Percentiles rank a stretch among this genome's conserved stretches.
phyloP scores from a whole-genome alignment of 1,284 basidiomycete species.

The Somion occarium region DNA sequence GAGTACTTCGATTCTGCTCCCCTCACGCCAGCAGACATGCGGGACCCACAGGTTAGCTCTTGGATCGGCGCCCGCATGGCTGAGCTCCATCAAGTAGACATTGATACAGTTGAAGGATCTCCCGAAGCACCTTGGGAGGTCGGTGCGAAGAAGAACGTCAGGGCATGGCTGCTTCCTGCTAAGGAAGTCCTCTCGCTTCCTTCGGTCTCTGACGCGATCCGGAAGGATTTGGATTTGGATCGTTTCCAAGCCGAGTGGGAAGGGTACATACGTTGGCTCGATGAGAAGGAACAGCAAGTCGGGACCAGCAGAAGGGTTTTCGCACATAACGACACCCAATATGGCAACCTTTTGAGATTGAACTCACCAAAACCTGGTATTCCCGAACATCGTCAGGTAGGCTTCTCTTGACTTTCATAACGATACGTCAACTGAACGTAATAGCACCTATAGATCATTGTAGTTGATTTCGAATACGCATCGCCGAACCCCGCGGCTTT shows the following conservation, averaged over 20 bases:
- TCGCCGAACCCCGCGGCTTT: slow-evolving; percentile 84
- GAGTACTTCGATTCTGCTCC: slow-evolving; percentile 89
- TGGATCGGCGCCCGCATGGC: slow-evolving; percentile 91
- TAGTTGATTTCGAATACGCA: slow-evolving; percentile 95
- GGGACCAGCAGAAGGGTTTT: slow-evolving; percentile 66
- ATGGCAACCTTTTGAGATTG: slow-evolving; percentile 84
- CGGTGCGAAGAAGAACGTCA: slow-evolving; percentile 55
- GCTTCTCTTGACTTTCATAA: slow-evolving; percentile 13
- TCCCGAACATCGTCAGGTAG: slow-evolving; percentile 67
- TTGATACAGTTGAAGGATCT: slow-evolving; percentile 52
- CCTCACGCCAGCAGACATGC: slow-evolving; percentile 71
- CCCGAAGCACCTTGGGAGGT: slow-evolving; percentile 53
- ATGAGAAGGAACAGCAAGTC: slow-evolving; percentile 50
- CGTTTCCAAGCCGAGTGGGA: slow-evolving; percentile 62
- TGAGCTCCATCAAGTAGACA: slow-evolving; percentile 87
- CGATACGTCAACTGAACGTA: not conserved
- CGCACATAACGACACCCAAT: slow-evolving; percentile 91
- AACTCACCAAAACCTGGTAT: slow-evolving; percentile 48
- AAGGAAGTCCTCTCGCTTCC: slow-evolving; percentile 59
- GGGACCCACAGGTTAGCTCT: slow-evolving; percentile 67
- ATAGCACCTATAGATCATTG: slow-evolving; percentile 62
- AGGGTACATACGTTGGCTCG: slow-evolving; percentile 65
- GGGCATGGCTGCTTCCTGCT: slow-evolving; percentile 61
- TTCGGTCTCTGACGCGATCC: slow-evolving; percentile 36
- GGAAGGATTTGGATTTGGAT: slow-evolving; percentile 54